Percentiles rank a stretch among this genome's conserved stretches.
Conservation (phyloP, 805 yeast species). For the Lipomyces japonicus region DNA sequence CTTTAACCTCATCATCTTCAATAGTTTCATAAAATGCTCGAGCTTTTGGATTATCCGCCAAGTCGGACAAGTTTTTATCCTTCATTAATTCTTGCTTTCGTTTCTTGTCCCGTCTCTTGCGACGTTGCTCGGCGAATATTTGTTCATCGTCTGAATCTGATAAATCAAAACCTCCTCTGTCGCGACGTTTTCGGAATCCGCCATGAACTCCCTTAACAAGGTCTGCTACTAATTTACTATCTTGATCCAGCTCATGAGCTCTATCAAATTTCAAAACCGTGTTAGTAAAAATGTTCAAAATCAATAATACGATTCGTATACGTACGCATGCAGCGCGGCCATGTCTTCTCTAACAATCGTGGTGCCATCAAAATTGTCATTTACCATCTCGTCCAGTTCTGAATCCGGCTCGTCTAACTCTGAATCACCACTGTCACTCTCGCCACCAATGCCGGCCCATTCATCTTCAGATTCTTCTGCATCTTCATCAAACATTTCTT, state of each 20-base stretch:
- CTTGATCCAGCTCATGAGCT: conserved; percentile 50
- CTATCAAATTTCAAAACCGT: conserved; percentile 3
- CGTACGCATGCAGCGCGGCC: conserved; percentile 48
- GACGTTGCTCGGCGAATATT: conserved; percentile 40
- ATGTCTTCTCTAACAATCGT: conserved; percentile 45
- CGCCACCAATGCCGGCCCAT: conserved; percentile 78
- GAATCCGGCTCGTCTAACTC: conserved; percentile 58
- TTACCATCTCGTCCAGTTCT: conserved; percentile 75
- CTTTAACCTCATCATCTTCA: conserved; percentile 43
- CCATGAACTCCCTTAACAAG: conserved; percentile 54
- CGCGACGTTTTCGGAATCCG: conserved; percentile 57
- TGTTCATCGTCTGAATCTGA: conserved; percentile 68
- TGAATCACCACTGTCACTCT: conserved; percentile 51
- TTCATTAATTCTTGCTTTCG: conserved; percentile 51
- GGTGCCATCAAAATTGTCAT: conserved; percentile 53
- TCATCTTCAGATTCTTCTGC: conserved; percentile 90
- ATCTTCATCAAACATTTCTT: conserved; percentile 67
- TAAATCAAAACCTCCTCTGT: conserved; percentile 55
- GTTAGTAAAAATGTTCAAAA: not conserved
- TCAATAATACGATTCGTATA: conserved; percentile 40
- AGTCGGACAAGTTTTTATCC: conserved; percentile 35
- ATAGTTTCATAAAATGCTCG: conserved; percentile 66
- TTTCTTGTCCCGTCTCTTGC: conserved; percentile 33
- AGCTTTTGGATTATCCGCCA: conserved; percentile 53
- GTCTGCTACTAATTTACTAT: conserved; percentile 63